These are phyloP conservation scores for Candida oleophila DNA, from an alignment of 805 yeast species.

Conservation along the genomic window DNA sequence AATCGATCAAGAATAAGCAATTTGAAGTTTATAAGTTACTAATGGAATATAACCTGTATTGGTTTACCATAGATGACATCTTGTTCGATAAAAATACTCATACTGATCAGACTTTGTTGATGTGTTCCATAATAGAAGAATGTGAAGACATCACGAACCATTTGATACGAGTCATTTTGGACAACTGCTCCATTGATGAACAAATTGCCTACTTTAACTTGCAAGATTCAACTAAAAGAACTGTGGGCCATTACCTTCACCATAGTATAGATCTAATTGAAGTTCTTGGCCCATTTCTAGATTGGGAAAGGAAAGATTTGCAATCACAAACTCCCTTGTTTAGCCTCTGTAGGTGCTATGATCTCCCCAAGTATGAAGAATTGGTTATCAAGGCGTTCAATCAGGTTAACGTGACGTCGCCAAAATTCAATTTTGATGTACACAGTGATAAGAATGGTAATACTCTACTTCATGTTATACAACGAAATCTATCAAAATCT, in stretches of 20 bases:
- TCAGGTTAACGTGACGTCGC: slow-evolving; percentile 17
- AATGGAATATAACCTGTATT: slow-evolving; percentile 41
- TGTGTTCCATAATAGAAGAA: slow-evolving; percentile 59
- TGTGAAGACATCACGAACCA: slow-evolving; percentile 45
- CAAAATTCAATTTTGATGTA: slow-evolving; percentile 26
- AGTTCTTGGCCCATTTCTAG: slow-evolving; percentile 54
- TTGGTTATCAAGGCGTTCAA: slow-evolving; percentile 50
- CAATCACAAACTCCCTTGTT: slow-evolving; percentile 78
- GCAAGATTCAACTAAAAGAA: slow-evolving; percentile 53
- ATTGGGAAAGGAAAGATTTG: slow-evolving; percentile 69
- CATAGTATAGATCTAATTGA: slow-evolving; percentile 52
- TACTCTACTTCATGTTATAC: slow-evolving; percentile 71
- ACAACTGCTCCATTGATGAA: slow-evolving; percentile 46
- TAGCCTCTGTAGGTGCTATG: slow-evolving; percentile 76
- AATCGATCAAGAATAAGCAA: slow-evolving; percentile 54
- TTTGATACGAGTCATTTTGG: slow-evolving; percentile 40
- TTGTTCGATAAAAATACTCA: slow-evolving; percentile 57
- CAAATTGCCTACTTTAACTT: slow-evolving; percentile 46
- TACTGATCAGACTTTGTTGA: slow-evolving; percentile 55
- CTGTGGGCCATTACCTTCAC: slow-evolving; percentile 72
- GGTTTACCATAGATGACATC: slow-evolving; percentile 66
- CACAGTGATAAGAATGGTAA: slow-evolving; percentile 77
- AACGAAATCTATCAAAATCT: slow-evolving; percentile 35
- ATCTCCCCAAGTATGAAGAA: slow-evolving; percentile 59
- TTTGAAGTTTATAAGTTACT: slow-evolving; percentile 45